Evolutionary conservation across 495 filamentous ascomycete genomes (phyloP), one percentile per base, ranked within the genome.

Genomic region (Penicillium angulare): DNA sequence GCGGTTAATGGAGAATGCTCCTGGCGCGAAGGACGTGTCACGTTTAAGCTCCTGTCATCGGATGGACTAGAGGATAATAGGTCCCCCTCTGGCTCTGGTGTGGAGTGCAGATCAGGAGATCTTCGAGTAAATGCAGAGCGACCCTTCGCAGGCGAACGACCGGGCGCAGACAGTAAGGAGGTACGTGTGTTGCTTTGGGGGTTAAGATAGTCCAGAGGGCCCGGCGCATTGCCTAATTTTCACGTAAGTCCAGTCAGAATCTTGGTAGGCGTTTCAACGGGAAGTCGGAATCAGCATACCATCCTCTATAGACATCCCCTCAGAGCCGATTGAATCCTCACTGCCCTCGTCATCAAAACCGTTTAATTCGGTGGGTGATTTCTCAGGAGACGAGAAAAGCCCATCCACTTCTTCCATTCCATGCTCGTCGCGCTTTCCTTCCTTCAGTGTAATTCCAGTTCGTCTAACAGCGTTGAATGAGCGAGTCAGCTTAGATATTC

Each of bases 361-460:
- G 51, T 73, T 71, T 24, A 62, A 59, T 53, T 68, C 66, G 10
- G 74, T 54, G 43, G 75, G 73, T 15, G 82, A 75, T 52, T 86
- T 88, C 47, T 78, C 82, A 23, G 92, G 92, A 9, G 92, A 96
- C 3, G 91, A 96, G 68, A 96, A 97, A 55, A 96, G 82, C 41
- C 79, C 79, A 20, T 89, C 86, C 45, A 96, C 78, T 27, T 84
- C 83, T 66, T 97, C 90, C 70, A 98, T 80, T 66, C 95, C 93
- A 78, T 95, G 74, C 63, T 91, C 93, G 71, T 97, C 90, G 70
- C 90, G 86, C 44, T 86, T 71, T 33, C 89, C 89, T 68, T 97
- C 90, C 62, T 82, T 79, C 22, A 98, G 67, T 1, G 83, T 87
- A 24, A 95, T 77, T 18, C 93, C 93, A 7, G 93, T 98, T 79